Percentiles rank a stretch among this genome's conserved stretches.
Evolutionary conservation across 305 asterid species (phyloP).

Genomic region (Solanum hybrid): DNA sequence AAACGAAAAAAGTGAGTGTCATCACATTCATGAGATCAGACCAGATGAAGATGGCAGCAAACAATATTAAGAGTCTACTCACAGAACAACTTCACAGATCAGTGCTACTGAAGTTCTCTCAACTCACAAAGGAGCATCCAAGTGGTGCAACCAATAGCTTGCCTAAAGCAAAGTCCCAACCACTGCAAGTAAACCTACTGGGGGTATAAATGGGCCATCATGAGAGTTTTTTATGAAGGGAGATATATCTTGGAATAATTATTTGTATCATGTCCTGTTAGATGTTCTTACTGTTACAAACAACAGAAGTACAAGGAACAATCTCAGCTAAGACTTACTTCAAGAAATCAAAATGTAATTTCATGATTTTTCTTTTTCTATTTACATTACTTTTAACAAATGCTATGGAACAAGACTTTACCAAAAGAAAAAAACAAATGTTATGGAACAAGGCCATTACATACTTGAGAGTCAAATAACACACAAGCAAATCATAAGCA

Average conservation of each 20-base stretch:
- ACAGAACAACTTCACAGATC: not conserved
- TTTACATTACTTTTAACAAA: not conserved
- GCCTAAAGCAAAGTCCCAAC: not conserved
- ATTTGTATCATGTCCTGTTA: not conserved
- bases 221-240: not conserved
- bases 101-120: not conserved
- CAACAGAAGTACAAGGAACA: not conserved
- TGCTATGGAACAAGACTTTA: not conserved
- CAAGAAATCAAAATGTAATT: not conserved
- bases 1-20: not conserved
- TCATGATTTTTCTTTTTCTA: not conserved
- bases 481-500: not conserved
- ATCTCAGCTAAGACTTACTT: not conserved
- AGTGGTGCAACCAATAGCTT: not conserved
- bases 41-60: not conserved
- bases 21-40: not conserved
- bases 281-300: not conserved
- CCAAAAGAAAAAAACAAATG: no score
- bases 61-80: not conserved
- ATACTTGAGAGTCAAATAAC: not conserved
- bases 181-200: not conserved
- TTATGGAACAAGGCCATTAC: not conserved
- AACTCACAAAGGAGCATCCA: not conserved
- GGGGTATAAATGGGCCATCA: not conserved
- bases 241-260: not conserved